Evolutionary conservation across 306 rosid genomes (phyloP), one percentile per base, ranked within the genome.

Genomic region (Cyclanthera cordifolia): DNA sequence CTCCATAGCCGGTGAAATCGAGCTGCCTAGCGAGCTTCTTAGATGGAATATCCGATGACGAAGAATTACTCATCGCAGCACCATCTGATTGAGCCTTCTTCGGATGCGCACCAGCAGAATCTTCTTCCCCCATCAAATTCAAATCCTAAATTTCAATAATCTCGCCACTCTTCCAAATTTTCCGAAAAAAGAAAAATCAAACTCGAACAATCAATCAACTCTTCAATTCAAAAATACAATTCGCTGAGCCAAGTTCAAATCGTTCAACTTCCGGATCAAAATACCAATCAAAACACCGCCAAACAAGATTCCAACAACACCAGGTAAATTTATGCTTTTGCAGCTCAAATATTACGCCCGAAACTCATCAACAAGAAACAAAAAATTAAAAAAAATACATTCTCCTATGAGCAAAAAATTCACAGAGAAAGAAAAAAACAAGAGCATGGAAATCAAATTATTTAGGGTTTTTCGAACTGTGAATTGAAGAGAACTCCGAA

Each of bases 21-120:
- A 94, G 97, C 87, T 94, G 99, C 81, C 97, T 81, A 58, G 91
- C 97, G 8, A 88, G 87, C 82, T 90, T 94, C 88, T 82, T 94
- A 76, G 85, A 82, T 34, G 95, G 91, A 81, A 73, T 82, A 67
- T 90, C 99, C 55, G 80, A 68, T 53, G 79, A 67, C 58, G 82
- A 68, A 2, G 76, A 39, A 1, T 51, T 77, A 64, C 48, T 32
- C 9, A 72, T 70, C 0, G 84, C 54, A 19, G 60, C 74, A 43
- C 74, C 79, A 58, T 84, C 89, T 15, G 83, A 77, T 73, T 77
- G 79, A 48, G 69, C 81, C 78, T 83, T 86, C 74, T 76, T 84
- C 58, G 55, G 82, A 80, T 77, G 76, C 72, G 54, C 73, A 81
- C 85, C 91, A 25, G 72, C 82, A 11, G 74, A 86, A 75, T 94